phyloP scores from a whole-genome alignment of 139 green algal species.

The Tetradesmus lagerheimii region DNA sequence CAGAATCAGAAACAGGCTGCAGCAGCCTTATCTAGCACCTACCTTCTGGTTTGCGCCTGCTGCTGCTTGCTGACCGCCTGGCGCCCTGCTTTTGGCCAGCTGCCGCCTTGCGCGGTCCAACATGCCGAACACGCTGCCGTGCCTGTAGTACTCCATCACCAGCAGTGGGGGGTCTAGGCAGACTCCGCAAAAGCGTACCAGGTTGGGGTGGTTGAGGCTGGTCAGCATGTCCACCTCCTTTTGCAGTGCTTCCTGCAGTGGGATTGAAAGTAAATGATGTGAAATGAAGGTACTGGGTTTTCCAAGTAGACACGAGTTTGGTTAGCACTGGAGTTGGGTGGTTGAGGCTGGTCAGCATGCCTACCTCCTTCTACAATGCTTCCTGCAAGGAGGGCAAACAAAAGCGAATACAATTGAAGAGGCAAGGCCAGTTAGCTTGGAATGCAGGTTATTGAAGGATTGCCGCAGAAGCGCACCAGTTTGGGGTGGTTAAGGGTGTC shows the following conservation, averaged over 20 bases:
- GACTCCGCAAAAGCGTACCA: constrained; percentile 67
- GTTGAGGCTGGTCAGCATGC: too few species aligned
- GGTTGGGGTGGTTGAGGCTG: constrained; percentile 63
- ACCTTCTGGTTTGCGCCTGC: background rate
- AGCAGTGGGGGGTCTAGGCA: constrained; percentile 66
- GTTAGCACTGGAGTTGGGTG: too few species aligned
- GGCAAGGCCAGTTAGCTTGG: too few species aligned
- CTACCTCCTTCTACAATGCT: too few species aligned
- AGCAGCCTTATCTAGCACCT: too few species aligned
- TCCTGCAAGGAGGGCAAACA: too few species aligned
- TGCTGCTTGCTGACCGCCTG: too few species aligned
- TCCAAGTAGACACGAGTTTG: too few species aligned
- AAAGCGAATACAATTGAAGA: constrained; percentile 54
- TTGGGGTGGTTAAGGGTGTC: constrained; percentile 60
- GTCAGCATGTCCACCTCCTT: constrained; percentile 61
- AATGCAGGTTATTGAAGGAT: too few species aligned
- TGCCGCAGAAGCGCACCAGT: constrained; percentile 61
- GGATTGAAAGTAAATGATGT: too few species aligned
- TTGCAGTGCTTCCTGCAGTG: constrained; percentile 48
- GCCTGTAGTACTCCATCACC: constrained; percentile 73
- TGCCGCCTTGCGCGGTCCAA: background rate
- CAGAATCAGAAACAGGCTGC: too few species aligned
- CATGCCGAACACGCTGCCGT: constrained; percentile 8
- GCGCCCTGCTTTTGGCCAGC: background rate
- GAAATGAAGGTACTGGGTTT: too few species aligned